Base-by-base conservation (phyloP, 140 eudicot genomes). In the Anethum foeniculum region DNA sequence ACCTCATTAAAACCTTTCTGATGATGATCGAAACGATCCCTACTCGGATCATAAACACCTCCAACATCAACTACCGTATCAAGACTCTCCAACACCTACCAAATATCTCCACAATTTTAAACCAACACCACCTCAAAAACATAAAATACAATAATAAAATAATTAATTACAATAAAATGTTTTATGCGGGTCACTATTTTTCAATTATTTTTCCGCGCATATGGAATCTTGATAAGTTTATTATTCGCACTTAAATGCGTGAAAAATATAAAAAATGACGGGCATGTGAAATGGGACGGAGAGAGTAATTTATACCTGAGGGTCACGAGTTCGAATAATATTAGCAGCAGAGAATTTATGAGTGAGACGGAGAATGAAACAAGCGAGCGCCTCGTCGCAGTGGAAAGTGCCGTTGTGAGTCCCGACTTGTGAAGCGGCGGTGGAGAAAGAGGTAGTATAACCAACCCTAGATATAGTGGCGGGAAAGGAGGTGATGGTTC, bases 51-150 rank as follows among this genome's bases (percentile, higher is more conserved):
- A 80, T 95, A 95, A 46, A 95, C 96, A 19, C 99, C 99, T 76
- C 99, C 99, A 23, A 92, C 97, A 85, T 95, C 99, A 71, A 95
- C 92, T 84, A 95, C 97, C 46, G 93, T 97, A 85, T 95, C 97
- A 79, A 95, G 91, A 39, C 85, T 85, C 81, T 90, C 97, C 89
- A 95, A 84, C 74, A 92, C 91, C 99, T 95, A 30, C 16, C 75
- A 91, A 68, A 25, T 16, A 14, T 71, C 75, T 21, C 76, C 12
- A 23, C 23, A 6, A 68, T 30, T 1, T 32, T 16, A 72, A n/a
- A 18, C 27, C 25, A 38, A 41, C 23, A 7, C 49, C 16, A 6
- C 16, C 27, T 38, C n/a, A 16, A 19, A 72, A 16, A 19, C 25
- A 21, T 5, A 72, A 39, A 18, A 39, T 74, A 11, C 7, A 72